Percentiles rank a stretch among this genome's conserved stretches.
phyloP scores from a whole-genome alignment of 2,329 filamentous ascomycete species.

The Arthroderma uncinatum region DNA sequence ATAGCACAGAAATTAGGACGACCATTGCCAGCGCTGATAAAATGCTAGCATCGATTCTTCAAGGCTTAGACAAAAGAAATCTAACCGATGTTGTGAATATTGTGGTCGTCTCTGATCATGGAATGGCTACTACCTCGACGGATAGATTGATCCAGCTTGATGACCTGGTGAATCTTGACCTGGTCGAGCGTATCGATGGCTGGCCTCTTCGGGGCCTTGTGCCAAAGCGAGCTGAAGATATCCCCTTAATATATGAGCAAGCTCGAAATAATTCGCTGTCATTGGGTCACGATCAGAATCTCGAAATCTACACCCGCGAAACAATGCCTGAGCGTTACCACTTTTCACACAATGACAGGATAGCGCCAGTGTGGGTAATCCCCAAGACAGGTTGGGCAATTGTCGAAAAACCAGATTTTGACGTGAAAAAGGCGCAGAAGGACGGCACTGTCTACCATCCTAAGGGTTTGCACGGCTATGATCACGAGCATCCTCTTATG shows the following conservation, averaged over 20 bases:
- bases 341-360: constrained; percentile 76
- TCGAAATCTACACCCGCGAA: constrained; percentile 75
- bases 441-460: constrained; percentile 63
- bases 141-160: constrained; percentile 78
- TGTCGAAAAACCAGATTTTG: constrained; percentile 66
- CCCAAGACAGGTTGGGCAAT: constrained; percentile 90
- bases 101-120: constrained; percentile 92
- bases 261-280: constrained; percentile 43
- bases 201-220: constrained; percentile 89
- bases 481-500: constrained; percentile 91
- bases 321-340: constrained; percentile 91
- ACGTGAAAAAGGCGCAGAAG: constrained; percentile 55
- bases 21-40: constrained; percentile 71
- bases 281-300: constrained; percentile 39
- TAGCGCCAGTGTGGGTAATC: constrained; percentile 89
- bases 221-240: constrained; percentile 56
- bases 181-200: constrained; percentile 77
- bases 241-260: constrained; percentile 56
- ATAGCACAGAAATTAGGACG: constrained; percentile 75
- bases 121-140: constrained; percentile 87
- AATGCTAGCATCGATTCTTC: constrained; percentile 69
- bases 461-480: constrained; percentile 82
- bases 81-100: constrained; percentile 84
- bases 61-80: constrained; percentile 67
- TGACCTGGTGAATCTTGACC: constrained; percentile 64